Percentiles rank a stretch among this genome's conserved stretches.
These are phyloP conservation scores for Hyphopichia homilentoma DNA, from an alignment of 805 yeast species.

Conservation along the genomic window DNA sequence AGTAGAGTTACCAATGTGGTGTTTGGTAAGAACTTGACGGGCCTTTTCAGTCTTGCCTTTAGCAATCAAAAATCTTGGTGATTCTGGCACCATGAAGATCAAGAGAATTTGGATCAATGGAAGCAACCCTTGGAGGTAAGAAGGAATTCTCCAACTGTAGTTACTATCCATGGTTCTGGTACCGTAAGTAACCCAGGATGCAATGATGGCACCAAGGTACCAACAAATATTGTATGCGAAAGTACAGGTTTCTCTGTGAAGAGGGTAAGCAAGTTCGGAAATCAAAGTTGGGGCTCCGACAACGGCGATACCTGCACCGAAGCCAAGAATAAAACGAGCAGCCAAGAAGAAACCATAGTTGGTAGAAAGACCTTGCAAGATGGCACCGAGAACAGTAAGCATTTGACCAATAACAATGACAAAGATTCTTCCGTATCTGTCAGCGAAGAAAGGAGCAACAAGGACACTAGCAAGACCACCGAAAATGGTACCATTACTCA, in stretches of 20 bases:
- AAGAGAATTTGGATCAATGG: conserved; percentile 39
- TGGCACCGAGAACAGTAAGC: conserved; percentile 28
- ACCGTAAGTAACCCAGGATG: conserved; percentile 52
- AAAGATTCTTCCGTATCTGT: conserved; percentile 39
- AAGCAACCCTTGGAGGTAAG: conserved; percentile 46
- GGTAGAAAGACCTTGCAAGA: conserved; percentile 34
- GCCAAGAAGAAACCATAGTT: conserved; percentile 37
- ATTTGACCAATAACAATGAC: conserved; percentile 20
- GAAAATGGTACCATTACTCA: conserved; percentile 38
- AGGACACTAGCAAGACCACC: conserved; percentile 33
- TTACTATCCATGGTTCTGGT: conserved; percentile 24
- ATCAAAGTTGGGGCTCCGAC: conserved; percentile 47
- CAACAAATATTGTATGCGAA: conserved; percentile 39
- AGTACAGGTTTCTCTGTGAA: conserved; percentile 39
- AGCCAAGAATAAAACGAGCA: conserved; percentile 47
- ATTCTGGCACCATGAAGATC: conserved; percentile 44
- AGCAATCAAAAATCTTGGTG: conserved; percentile 43
- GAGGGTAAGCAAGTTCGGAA: conserved; percentile 49
- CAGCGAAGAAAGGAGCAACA: conserved; percentile 27
- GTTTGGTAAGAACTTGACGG: conserved; percentile 31
- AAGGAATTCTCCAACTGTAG: conserved; percentile 55
- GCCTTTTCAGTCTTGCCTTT: conserved; percentile 44
- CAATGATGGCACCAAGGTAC: conserved; percentile 52
- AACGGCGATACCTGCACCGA: conserved; percentile 39
- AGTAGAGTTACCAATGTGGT: conserved; percentile 37